Base-by-base conservation (phyloP, 2,329 filamentous ascomycete genomes). In the Penicillium decumbens region DNA sequence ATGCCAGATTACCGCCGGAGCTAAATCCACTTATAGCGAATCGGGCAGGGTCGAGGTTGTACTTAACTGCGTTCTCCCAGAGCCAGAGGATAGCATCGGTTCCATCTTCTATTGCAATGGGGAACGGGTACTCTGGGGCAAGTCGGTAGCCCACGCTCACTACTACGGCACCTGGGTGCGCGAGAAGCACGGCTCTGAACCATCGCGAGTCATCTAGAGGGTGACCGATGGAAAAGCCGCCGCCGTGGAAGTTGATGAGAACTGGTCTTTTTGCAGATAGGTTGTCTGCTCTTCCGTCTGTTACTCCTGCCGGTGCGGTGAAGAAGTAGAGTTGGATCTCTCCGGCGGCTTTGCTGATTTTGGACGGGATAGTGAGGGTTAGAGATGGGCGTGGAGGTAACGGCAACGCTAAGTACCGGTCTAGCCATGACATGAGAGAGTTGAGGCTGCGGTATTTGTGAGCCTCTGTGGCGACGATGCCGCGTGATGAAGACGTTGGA, bases 81-180 rank as follows among this genome's bases (percentile, higher is more conserved):
- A 63, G 38, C 61, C 59, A 64, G 1, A 55, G 38, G 4, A 67
- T 33, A 1, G 58, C 58, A 7, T 63, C 60, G 30, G 56, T 58
- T 18, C 54, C 37, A 33, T 67, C 65, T 42, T 66, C 57, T 6
- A 62, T 51, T 0, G 53, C 41, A 0, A 51, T 45, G 15, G 63
- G 58, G 45, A 57, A 63, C 2, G 56, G 56, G 20, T 60, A 32
- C 24, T 66, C 61, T 0, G 64, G 65, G 0, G 62, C 52, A 10
- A 60, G 46, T 4, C 60, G 43, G 53, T 66, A 63, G 18, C 62
- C 55, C 1, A 62, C 56, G 3, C 58, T 55, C 39, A 64, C 47
- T 6, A 61, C 46, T 9, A 61, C 40, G 13, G 58, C 51, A 35
- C 58, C 54, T 9, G 52, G 50, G 20, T 48, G 28, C 10, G 45